phyloP scores from a whole-genome alignment of 345 rosid genomes.

The Corymbia maculata region DNA sequence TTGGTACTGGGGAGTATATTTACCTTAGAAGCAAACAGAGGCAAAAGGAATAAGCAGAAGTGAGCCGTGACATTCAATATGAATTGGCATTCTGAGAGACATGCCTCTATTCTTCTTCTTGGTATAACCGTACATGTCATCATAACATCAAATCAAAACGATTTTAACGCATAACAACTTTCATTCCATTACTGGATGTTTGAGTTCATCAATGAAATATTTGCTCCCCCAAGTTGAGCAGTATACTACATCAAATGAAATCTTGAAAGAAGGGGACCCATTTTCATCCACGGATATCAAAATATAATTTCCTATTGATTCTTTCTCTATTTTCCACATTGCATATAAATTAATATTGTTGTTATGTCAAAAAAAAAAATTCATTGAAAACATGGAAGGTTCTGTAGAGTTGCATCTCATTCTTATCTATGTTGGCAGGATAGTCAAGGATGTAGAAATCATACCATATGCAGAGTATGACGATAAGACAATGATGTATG shows the following conservation, averaged over 20 bases:
- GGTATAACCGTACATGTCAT: background rate
- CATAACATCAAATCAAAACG: background rate
- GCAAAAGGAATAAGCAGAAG: background rate
- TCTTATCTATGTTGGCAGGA: background rate
- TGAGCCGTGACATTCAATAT: background rate
- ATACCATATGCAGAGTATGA: constrained; percentile 43
- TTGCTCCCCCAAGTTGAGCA: background rate
- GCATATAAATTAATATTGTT: background rate
- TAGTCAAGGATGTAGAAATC: background rate
- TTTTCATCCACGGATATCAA: background rate
- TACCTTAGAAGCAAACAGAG: constrained; percentile 38
- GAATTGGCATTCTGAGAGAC: background rate
- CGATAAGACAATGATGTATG: constrained; percentile 32
- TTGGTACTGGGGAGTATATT: constrained; percentile 58
- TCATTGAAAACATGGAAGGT: background rate
- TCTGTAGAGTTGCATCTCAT: background rate
- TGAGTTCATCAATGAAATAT: background rate
- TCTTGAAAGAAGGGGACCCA: background rate
- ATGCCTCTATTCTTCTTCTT: background rate
- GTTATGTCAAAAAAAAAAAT: no score
- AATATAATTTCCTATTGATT: background rate
- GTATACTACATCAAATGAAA: background rate
- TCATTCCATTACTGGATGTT: background rate
- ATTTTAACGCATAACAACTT: background rate
- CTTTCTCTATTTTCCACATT: background rate